phyloP scores from a whole-genome alignment of 805 yeast species.

The Metschnikowia kofuensis region DNA sequence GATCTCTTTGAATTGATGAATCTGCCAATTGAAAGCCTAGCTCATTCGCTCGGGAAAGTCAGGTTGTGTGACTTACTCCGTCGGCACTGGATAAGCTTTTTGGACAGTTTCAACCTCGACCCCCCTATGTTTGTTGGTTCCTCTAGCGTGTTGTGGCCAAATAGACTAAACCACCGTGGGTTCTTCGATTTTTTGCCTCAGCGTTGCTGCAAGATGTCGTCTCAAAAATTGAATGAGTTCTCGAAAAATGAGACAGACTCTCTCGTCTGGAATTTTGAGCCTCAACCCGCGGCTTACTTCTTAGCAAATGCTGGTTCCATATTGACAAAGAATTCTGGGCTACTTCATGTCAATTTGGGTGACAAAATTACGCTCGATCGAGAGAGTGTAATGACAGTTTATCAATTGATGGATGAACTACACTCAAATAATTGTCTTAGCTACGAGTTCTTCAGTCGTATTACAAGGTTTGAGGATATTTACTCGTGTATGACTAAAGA shows the following conservation, averaged over 20 bases:
- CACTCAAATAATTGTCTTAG: conserved; percentile 23
- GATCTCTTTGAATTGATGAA: conserved; percentile 27
- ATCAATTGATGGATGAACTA: conserved; percentile 32
- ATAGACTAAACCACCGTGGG: conserved; percentile 33
- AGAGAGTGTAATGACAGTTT: conserved; percentile 21
- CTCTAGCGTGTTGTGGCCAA: conserved; percentile 32
- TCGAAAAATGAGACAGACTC: conserved; percentile 21
- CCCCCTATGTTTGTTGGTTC: conserved; percentile 19
- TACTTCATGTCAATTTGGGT: conserved; percentile 20
- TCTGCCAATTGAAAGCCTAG: conserved; percentile 21
- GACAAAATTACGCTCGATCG: conserved; percentile 5
- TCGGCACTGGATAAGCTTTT: conserved; percentile 31
- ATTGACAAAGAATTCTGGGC: conserved; percentile 32
- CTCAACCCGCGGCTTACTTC: conserved; percentile 25
- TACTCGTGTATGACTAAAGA: conserved; percentile 1
- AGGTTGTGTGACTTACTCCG: conserved; percentile 17
- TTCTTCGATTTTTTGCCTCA: conserved; percentile 30
- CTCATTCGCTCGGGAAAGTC: conserved; percentile 16
- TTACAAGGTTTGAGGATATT: conserved; percentile 1
- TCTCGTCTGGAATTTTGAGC: conserved; percentile 6
- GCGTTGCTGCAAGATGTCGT: conserved; percentile 28
- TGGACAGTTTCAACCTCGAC: conserved; percentile 23
- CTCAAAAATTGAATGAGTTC: conserved; percentile 19
- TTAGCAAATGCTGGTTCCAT: conserved; percentile 26
- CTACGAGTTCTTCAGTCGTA: conserved; percentile 1